Evolutionary conservation across 345 rosid genomes (phyloP), one percentile per base, ranked within the genome.

Genomic region (Ricinus communis): DNA sequence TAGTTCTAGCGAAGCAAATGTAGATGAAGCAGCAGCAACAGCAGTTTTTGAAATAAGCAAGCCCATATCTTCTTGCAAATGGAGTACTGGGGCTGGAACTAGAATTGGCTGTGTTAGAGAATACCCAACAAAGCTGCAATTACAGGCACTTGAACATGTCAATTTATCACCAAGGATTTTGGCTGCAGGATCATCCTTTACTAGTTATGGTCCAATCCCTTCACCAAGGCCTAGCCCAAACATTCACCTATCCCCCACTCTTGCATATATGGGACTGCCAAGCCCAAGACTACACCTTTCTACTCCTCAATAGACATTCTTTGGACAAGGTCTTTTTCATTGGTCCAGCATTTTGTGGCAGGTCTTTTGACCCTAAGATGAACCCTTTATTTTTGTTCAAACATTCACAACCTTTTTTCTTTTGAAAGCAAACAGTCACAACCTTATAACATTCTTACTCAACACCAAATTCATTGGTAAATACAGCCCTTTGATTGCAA

Each of bases 151-250:
- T 52, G 84, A 84, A 19, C 83, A 81, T 28, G 78, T 80, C 9
- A 75, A 83, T 43, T 62, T 85, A 31, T 82, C 90, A 8, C 85
- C 88, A 0, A 77, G 75, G 53, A 18, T 15, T 8, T 9, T 5
- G 5, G 0, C 4, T 8, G 33, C 24, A 12, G 16, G 61, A 0
- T 36, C 38, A 10, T 10, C 24, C 14, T 40, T 63, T 5, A 11
- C 59, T 24, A 62, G 46, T 15, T 3, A 9, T 27, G 86, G 84
- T 54, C 84, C 82, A 24, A 71, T 90, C 3, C 85, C 90, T 28
- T 86, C 88, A 1, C 90, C 90, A n/a, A 83, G 86, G 66, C 88
- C 87, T 13, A 78, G 82, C 67, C 81, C 87, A 12, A 78, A 71
- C 21, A 52, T 82, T 66, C 80, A 62, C 12, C 76, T 87, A 31